Base-by-base conservation (phyloP, 495 filamentous ascomycete genomes). In the Aspergillus kassunensis region DNA sequence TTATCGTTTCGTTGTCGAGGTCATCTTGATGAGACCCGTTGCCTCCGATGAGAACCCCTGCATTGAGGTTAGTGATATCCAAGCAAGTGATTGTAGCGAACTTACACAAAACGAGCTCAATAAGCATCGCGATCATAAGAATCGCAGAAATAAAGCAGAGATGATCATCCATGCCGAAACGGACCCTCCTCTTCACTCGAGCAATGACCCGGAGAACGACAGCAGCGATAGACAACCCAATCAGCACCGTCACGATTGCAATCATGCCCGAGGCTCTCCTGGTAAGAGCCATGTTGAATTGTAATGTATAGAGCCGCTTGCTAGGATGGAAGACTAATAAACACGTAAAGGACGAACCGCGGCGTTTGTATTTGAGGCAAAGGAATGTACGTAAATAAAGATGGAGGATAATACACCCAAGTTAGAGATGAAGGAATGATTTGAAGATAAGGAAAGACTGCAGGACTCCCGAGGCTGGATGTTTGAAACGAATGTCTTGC, bases 131-230 rank as follows among this genome's bases (percentile, higher is more conserved):
- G 30, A 69, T 39, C 23, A 73, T 51, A 18, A 70, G 51, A 13
- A 67, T 44, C 42, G 69, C 60, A 6, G 68, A 64, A 0, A 60
- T 1, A 13, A 69, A 55, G 36, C 63, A 68, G 9, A 72, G 61
- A 42, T 72, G 76, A 45, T 79, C 74, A 54, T 79, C 73, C 3
- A 68, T 37, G 0, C 63, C 63, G 15, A 76, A 65, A 7, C 51
- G 51, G 7, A 75, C 66, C 61, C 66, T 65, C 23, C 67, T 62
- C 23, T 67, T 62, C 10, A 70, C 34, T 16, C 75, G 66, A 27
- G 74, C 66, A 15, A 68, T 31, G 33, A 72, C 62, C 4, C 74
- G 65, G 25, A 76, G 49, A 8, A 64, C 52, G 5, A 75, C 71
- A 8, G 66, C 65, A 8, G 72, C 45, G 6, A 66, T 45, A 19